Evolutionary conservation across 129 eudicot genomes (phyloP).

Genomic region (Calendula officinalis): DNA sequence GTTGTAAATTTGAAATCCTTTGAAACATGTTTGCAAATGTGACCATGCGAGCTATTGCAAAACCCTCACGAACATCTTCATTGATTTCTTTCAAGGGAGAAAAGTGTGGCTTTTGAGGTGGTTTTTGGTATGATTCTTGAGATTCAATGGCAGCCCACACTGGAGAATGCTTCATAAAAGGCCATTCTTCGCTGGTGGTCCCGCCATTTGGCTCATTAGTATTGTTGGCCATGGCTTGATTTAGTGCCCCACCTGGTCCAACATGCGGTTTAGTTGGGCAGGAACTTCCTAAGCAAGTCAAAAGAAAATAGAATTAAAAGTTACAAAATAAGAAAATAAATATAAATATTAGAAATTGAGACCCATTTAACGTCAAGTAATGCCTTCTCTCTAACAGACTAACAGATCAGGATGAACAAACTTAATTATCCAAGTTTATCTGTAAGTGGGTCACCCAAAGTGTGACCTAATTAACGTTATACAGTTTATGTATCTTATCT

Average conservation of each 20-base stretch:
- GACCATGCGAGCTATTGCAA: conserved; percentile 37
- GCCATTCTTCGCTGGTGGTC: conserved; percentile 27
- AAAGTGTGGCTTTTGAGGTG: conserved; percentile 41
- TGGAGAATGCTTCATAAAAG: conserved; percentile 40
- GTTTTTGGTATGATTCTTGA: conserved; percentile 19
- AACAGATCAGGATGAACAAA: no score
- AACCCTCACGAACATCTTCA: conserved; percentile 40
- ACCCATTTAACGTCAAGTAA: no score
- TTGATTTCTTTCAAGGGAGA: conserved; percentile 13
- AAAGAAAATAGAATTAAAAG: not conserved
- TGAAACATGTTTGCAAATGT: conserved; percentile 33
- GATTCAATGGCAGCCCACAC: conserved; percentile 40
- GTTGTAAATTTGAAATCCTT: conserved; percentile 16
- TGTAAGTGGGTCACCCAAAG: no score
- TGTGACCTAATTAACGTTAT: no score
- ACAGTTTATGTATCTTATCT: not conserved
- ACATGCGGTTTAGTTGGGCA: not conserved
- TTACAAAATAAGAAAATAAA: not conserved
- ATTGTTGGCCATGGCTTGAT: not conserved
- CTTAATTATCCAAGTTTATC: no score
- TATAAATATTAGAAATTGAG: not conserved
- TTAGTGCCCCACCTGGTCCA: conserved; percentile 5
- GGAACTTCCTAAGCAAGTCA: conserved; percentile 16
- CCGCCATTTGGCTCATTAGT: no score
- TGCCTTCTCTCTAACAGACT: no score